Base-by-base conservation (phyloP, 352 stramenopile genomes). In the Globisporangium perplexum region DNA sequence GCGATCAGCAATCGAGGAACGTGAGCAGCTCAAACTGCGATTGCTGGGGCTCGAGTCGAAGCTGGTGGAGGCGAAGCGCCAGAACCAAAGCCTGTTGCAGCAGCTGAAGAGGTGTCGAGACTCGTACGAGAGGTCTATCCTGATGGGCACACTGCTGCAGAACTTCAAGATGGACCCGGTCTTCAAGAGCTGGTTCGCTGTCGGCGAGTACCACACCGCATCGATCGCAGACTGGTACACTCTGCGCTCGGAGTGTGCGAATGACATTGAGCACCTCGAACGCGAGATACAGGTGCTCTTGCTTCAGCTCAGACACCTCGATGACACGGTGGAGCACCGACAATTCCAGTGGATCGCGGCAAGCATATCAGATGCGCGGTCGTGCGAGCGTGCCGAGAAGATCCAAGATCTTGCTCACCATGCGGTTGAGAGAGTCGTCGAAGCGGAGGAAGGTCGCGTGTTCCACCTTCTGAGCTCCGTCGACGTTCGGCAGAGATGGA, bases 91-190 rank as follows among this genome's bases (percentile, higher is more conserved):
- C 7, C 43, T 72, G 36, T 35, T 72, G 7, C 33, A 62, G 12
- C 41, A 71, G 7, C 45, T 77, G 4, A 48, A 65, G 12, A 45
- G 57, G 33, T 56, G 51, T 18, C 63, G 69, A 7, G 33, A 28
- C 12, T 70, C 49, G 15, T 77, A 71, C 46, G 63, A 68, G 7
- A 61, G 47, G n/a, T 55, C 63, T 4, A 50, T 57, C 1, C 10
- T 33, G 6, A 62, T 68, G 45, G 58, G 47, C 7, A 50, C 60
- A 3, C 44, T 50, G 26, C 50, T 80, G 4, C 50, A 57, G 8
- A 71, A 68, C 44, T 69, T 62, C 44, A 75, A 79, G 57, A 69
- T 71, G 14, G 62, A 77, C 17, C 50, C 53, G 20, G 50, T 72
- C 11, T 74, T 65, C 53, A 77, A 74, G 46, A 65, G 33, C 22